Percentiles rank a stretch among this genome's conserved stretches.
These are phyloP conservation scores for Phascolomyces articulosus DNA, from an alignment of 371 early-diverging fungal genomes.

Conservation along the genomic window DNA sequence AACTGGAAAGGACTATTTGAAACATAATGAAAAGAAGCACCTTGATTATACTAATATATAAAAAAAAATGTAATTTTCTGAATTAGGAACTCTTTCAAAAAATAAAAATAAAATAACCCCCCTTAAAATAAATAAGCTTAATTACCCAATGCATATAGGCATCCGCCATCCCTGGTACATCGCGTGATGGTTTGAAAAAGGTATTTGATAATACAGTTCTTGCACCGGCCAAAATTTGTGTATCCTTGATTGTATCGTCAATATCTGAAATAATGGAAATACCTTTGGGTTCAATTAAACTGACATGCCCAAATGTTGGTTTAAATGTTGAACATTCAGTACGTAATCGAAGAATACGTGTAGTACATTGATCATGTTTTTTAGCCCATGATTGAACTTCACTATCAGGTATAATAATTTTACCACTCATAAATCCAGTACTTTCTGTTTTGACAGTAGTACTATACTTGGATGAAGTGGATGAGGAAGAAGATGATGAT, in stretches of 20 bases:
- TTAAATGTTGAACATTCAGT: conserved; percentile 17
- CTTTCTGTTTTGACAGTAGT: conserved; percentile 12
- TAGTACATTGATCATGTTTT: conserved; percentile 30
- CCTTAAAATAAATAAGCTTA: neutral
- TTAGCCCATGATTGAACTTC: conserved; percentile 32
- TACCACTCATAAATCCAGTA: conserved; percentile 34
- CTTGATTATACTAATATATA: conserved; percentile 53
- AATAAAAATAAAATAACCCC: too few species aligned
- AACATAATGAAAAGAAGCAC: conserved; percentile 88
- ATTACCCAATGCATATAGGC: conserved; percentile 66
- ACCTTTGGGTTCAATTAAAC: conserved; percentile 62
- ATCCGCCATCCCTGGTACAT: conserved; percentile 75
- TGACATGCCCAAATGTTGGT: conserved; percentile 42
- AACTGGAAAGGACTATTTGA: conserved; percentile 91
- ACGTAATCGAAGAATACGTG: conserved; percentile 31
- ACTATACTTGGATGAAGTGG: neutral
- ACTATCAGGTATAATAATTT: conserved; percentile 25
- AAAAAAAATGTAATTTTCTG: conserved; percentile 5
- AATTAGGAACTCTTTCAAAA: neutral
- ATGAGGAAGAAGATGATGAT: neutral
- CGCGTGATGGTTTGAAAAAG: conserved; percentile 64
- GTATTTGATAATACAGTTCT: conserved; percentile 69
- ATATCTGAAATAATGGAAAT: conserved; percentile 87
- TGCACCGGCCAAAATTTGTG: conserved; percentile 72
- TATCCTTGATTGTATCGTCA: conserved; percentile 89